Evolutionary conservation across 208 protist species (phyloP), one percentile per base, ranked within the genome.

Genomic region (Trypanosoma avium): DNA sequence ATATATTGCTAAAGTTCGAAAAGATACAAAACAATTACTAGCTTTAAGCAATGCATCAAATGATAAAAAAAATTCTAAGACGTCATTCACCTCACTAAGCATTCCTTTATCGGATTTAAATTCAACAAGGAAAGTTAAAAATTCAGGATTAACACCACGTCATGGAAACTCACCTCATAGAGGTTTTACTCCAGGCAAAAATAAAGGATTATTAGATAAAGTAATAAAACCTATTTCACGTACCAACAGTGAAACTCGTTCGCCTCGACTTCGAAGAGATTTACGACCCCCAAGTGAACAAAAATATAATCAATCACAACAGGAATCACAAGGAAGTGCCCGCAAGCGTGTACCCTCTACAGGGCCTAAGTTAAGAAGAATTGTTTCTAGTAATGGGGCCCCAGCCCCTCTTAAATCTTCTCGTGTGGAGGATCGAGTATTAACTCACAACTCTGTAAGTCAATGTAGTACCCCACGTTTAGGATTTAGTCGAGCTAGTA

Each of bases 1-100:
- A 38, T 62, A 55, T 30, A 46, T 55, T 56, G 52, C 35, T 26
- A 36, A 27, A 62, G 33, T 53, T 29, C 45, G 26, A 47, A 60
- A 30, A 21, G 22, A n/a, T 5, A 43, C 7, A 24, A 38, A 45
- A 35, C 40, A 29, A 26, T 12, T 42, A 13, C 13, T 8, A 48
- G 19, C 2, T 26, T 13, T 10, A 36, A 2, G 8, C 49, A 8
- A 36, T 30, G 6, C 24, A 17, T 3, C 30, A 43, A 13, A 13
- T 3, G 15, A 19, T 27, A 42, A 3, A n/a, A 42, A 42, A n/a
- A 42, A 42, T 42, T 8, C 10, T 8, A 42, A 3, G 36, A 42
- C 10, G 7, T 1, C 2, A 42, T 42, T 15, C 10, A 42, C 7
- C 17, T 42, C 49, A 9, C 15, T 13, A 35, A 29, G 49, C 26